Evolutionary conservation across 1,139 yeast species (phyloP).

Genomic region (Candida glucosophila): DNA sequence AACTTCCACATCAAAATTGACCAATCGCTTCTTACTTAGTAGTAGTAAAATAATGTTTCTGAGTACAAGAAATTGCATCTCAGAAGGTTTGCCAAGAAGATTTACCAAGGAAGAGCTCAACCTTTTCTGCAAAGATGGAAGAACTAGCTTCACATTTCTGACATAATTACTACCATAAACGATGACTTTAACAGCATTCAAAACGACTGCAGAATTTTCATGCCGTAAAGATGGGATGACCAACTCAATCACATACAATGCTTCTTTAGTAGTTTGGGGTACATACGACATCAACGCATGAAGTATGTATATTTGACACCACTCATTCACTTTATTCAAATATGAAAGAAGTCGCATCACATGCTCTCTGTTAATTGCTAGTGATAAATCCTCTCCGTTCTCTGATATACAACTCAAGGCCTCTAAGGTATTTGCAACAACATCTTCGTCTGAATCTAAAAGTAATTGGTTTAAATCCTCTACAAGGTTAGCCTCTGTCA

Average conservation of each 20-base stretch:
- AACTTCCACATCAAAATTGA: slow-evolving; percentile 61
- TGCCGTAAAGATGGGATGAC: slow-evolving; percentile 71
- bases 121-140: slow-evolving; percentile 48
- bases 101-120: slow-evolving; percentile 69
- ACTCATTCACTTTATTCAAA: slow-evolving; percentile 58
- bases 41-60: slow-evolving; percentile 73
- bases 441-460: slow-evolving; percentile 48
- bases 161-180: slow-evolving; percentile 70
- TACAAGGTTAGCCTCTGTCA: slow-evolving; percentile 39
- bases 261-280: slow-evolving; percentile 62
- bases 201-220: slow-evolving; percentile 72
- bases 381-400: slow-evolving; percentile 35
- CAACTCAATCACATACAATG: slow-evolving; percentile 58
- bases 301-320: slow-evolving; percentile 72
- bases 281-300: slow-evolving; percentile 61
- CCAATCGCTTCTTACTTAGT: slow-evolving; percentile 55
- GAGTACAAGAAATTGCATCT: slow-evolving; percentile 73
- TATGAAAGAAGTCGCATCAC: slow-evolving; percentile 43
- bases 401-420: slow-evolving; percentile 63
- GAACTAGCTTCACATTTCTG: slow-evolving; percentile 27
- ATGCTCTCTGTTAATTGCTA: slow-evolving; percentile 50
- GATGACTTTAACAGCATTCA: slow-evolving; percentile 67
- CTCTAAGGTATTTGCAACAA: slow-evolving; percentile 68
- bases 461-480: slow-evolving; percentile 51
- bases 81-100: slow-evolving; percentile 69